Base-by-base conservation (phyloP, 1,284 basidiomycete genomes). In the Heterobasidion parviporum region DNA sequence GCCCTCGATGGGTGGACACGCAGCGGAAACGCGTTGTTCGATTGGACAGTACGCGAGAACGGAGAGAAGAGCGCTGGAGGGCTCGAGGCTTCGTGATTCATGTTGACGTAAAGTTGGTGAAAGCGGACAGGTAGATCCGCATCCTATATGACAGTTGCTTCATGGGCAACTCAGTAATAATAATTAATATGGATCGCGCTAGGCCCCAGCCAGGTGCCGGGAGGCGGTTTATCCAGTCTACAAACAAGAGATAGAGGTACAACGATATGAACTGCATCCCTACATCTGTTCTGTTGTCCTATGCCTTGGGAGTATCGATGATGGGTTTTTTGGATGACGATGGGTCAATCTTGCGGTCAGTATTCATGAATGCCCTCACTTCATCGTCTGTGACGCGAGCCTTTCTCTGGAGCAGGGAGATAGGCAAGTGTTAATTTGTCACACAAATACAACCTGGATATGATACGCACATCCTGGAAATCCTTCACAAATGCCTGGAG, bases 401-500 rank as follows among this genome's bases (percentile, higher is more conserved):
- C 71, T 87, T 87, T 62, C 89, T 84, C 92, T 98, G 63, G 6
- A 52, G 84, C 92, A 97, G 64, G 6, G 50, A 35, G 34, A 7
- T 6, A 44, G 26, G 26, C 26, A 26, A 9, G 26, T 15, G n/a
- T 55, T 45, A 53, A 52, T 15, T 15, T 16, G 52, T 43, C 50
- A 35, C 26, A 26, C 26, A 26, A 26, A 26, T 6, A 26, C 26
- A 4, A 44, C 32, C 14, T 34, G 26, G 44, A 52, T 9, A 56
- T 14, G 32, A 58, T 61, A 66, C 78, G 53, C 60, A 92, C 94
- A 72, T 90, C 89, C 73, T 99, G 96, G 80, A 99, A 99, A 1
- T 79, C 81, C 53, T 80, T 80, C 34, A 98, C 91, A 59, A 98
- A 91, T 49, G 81, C 74, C 69, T 98, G 94, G 38, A 99, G 70